phyloP scores from a whole-genome alignment of 176 grass and related monocot species.

The Pontederia paniculata region DNA sequence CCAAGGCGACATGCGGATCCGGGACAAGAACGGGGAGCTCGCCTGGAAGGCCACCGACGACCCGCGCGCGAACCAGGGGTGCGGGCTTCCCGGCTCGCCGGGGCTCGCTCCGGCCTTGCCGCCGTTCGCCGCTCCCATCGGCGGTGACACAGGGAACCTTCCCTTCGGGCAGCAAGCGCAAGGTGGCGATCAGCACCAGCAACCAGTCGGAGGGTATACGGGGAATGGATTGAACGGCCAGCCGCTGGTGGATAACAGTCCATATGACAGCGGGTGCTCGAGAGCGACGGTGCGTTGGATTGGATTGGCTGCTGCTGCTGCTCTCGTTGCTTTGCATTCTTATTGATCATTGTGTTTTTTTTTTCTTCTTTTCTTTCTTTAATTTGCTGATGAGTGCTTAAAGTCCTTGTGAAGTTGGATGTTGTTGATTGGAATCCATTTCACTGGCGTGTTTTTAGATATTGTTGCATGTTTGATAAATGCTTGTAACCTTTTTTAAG shows the following conservation, averaged over 20 bases:
- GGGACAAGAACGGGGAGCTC: constrained; percentile 73
- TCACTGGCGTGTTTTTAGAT: no score
- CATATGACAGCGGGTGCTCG: constrained; percentile 52
- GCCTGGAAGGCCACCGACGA: constrained; percentile 77
- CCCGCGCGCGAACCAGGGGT: constrained; percentile 41
- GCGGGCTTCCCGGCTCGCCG: constrained; percentile 51
- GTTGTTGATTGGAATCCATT: no score
- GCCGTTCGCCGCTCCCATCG: constrained; percentile 60
- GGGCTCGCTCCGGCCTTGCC: constrained; percentile 38
- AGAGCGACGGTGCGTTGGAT: constrained; percentile 1
- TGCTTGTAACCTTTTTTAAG: no score
- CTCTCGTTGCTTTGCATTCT: neutral
- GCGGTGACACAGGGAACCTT: constrained; percentile 26
- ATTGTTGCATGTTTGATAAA: no score
- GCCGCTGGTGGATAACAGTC: constrained; percentile 71
- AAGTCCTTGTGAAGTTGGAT: no score
- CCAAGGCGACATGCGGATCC: constrained; percentile 82
- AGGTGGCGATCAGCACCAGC: constrained; percentile 22
- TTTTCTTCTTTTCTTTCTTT: no score
- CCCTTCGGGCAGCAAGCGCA: constrained; percentile 34
- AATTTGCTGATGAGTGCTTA: no score
- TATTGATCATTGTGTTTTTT: no score
- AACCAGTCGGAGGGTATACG: constrained; percentile 5
- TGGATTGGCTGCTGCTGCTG: neutral
- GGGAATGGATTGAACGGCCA: constrained; percentile 40